Conservation (phyloP, 441 rosid species). For the Adansonia gregorii region DNA sequence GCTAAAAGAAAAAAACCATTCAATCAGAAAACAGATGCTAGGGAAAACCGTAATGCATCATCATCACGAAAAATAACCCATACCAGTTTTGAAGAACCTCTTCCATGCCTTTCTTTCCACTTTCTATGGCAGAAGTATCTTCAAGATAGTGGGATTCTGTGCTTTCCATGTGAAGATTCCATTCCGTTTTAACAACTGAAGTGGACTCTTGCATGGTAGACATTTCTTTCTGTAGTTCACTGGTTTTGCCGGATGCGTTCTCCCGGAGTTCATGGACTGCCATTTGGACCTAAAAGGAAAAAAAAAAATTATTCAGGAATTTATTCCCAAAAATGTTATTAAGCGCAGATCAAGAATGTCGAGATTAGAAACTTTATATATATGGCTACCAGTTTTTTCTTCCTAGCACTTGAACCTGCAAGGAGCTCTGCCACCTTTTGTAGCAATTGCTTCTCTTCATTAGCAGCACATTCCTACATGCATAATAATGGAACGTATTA, state of each 20-base stretch:
- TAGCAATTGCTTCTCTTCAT: slow-evolving; percentile 81
- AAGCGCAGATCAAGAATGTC: slow-evolving; percentile 1
- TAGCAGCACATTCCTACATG: slow-evolving; percentile 41
- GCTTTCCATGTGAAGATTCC: slow-evolving; percentile 79
- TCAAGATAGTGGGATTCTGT: slow-evolving; percentile 74
- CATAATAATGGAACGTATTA: slow-evolving; percentile 16
- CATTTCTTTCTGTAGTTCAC: slow-evolving; percentile 83
- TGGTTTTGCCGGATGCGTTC: slow-evolving; percentile 74
- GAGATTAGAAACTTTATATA: background rate
- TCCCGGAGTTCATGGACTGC: slow-evolving; percentile 87
- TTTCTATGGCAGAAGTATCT: slow-evolving; percentile 76
- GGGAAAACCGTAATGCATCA: slow-evolving; percentile 12
- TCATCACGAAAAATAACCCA: slow-evolving; percentile 15
- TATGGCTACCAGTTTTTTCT: slow-evolving; percentile 68
- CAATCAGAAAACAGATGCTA: background rate
- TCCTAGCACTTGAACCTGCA: slow-evolving; percentile 77
- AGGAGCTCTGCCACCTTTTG: slow-evolving; percentile 91
- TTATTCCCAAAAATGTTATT: slow-evolving; percentile 3
- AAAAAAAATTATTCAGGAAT: slow-evolving; percentile 18
- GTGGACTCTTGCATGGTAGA: slow-evolving; percentile 88
- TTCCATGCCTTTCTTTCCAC: slow-evolving; percentile 76
- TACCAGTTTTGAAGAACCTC: slow-evolving; percentile 87
- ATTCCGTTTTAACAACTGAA: slow-evolving; percentile 69
- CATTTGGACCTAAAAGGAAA: slow-evolving; percentile 66
- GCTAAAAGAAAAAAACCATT: background rate